A percentile compares a stretch with the other conserved stretches of the same genome.
Evolutionary conservation across 108 stramenopile genomes (phyloP).

Genomic region (Hondaea fermentalgiana): DNA sequence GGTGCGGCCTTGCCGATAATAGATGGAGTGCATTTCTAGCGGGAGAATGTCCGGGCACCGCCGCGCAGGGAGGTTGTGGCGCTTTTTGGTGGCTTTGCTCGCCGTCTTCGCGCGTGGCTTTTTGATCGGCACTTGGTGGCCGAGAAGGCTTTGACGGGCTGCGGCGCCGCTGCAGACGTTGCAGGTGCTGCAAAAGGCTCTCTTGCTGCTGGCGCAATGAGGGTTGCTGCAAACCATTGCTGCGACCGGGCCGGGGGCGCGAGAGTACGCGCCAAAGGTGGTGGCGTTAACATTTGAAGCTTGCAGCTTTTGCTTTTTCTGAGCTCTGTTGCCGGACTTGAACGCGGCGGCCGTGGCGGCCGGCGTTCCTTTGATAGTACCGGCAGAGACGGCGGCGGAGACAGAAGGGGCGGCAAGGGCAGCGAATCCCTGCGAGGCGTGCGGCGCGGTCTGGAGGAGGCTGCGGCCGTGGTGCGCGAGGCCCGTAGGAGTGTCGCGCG

Average conservation of each 20-base stretch:
- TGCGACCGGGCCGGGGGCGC: no score
- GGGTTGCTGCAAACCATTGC: no score
- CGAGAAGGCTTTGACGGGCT: no score
- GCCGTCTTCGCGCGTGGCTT: background rate
- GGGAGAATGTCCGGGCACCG: background rate
- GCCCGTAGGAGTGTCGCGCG: background rate
- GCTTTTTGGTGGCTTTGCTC: background rate
- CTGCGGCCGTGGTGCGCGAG: background rate
- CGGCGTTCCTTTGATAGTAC: no score
- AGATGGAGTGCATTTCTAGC: constrained; percentile 20
- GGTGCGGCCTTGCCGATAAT: constrained; percentile 88
- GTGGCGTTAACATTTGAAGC: background rate
- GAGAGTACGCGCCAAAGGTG: no score
- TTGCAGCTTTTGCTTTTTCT: background rate
- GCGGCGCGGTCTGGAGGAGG: background rate
- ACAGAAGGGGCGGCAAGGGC: no score
- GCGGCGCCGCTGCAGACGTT: no score
- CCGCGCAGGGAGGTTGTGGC: background rate
- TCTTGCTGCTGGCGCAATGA: no score
- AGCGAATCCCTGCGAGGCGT: no score
- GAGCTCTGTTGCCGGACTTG: background rate
- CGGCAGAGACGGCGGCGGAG: no score
- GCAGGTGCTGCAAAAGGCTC: no score
- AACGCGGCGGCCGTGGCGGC: no score
- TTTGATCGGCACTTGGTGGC: background rate